These are phyloP conservation scores for Fraxinus xanthoxyloides DNA, from an alignment of 305 asterid species.

Conservation along the genomic window DNA sequence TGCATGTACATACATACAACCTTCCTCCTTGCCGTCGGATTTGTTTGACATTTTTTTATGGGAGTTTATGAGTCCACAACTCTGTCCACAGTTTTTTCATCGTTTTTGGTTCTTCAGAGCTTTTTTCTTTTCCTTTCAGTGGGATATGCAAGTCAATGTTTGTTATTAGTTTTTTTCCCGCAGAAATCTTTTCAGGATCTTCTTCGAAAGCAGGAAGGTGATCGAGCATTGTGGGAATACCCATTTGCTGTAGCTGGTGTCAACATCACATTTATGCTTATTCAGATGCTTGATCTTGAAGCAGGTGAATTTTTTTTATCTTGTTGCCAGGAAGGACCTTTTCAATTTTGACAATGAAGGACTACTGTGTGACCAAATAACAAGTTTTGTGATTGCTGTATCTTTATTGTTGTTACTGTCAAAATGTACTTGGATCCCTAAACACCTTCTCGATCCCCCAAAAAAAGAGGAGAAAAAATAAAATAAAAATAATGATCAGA, in stretches of 20 bases:
- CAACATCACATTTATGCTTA: conserved; percentile 97
- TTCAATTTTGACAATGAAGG: too few relatives aligned
- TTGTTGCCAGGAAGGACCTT: too few relatives aligned
- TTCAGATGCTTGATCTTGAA: conserved; percentile 99
- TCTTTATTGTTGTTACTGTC: not conserved
- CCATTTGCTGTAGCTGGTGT: conserved; percentile 99
- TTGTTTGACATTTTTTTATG: conserved; percentile 9
- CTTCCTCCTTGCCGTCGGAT: conserved; percentile 7
- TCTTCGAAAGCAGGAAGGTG: conserved; percentile 95
- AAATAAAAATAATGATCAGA: not conserved
- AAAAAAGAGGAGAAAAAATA: not conserved
- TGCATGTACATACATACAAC: not conserved
- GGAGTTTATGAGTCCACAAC: not conserved
- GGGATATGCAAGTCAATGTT: not conserved
- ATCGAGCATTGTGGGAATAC: conserved; percentile 95
- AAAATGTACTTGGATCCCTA: too few relatives aligned
- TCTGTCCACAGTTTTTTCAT: not conserved
- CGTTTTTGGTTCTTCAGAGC: conserved; percentile 5
- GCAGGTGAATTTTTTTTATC: conserved; percentile 51
- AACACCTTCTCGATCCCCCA: not conserved
- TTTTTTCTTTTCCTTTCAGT: not conserved
- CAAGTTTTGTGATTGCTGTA: not conserved
- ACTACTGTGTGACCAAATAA: not conserved
- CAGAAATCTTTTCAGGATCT: conserved; percentile 98
- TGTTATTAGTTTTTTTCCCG: conserved; percentile 16